Evolutionary conservation across 129 eudicot species (phyloP).

Genomic region (Helianthus tuberosus): DNA sequence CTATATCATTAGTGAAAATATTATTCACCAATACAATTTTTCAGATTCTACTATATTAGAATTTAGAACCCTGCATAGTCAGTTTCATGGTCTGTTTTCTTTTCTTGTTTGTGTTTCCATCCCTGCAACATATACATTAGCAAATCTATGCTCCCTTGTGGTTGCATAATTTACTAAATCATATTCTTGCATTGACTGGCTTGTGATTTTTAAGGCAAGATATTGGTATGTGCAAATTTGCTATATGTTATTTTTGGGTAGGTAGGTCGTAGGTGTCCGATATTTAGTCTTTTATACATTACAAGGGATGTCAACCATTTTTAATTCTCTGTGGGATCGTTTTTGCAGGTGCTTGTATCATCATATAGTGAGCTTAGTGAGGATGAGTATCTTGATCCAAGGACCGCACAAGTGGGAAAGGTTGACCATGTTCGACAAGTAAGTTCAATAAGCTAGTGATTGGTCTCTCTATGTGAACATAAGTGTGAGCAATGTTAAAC

Average conservation of each 20-base stretch:
- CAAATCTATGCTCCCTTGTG: slow-evolving; percentile 7
- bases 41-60: background rate
- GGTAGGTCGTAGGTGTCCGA: background rate
- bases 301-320: no score
- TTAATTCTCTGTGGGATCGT: slow-evolving; percentile 4
- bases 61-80: slow-evolving; percentile 1
- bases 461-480: slow-evolving; percentile 9
- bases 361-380: slow-evolving; percentile 65
- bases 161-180: background rate
- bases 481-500: slow-evolving; percentile 5
- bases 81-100: background rate
- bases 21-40: no score
- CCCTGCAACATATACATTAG: background rate
- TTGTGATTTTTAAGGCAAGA: background rate
- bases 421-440: slow-evolving; percentile 98
- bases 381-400: slow-evolving; percentile 94
- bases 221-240: background rate
- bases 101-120: background rate
- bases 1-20: no score
- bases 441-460: slow-evolving; percentile 30
- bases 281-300: background rate
- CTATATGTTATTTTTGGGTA: background rate
- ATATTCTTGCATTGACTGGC: no score
- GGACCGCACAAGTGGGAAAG: slow-evolving; percentile 90
- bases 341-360: slow-evolving; percentile 72